Conservation (phyloP, 1,284 basidiomycete species). For the Peniophora sp. region DNA sequence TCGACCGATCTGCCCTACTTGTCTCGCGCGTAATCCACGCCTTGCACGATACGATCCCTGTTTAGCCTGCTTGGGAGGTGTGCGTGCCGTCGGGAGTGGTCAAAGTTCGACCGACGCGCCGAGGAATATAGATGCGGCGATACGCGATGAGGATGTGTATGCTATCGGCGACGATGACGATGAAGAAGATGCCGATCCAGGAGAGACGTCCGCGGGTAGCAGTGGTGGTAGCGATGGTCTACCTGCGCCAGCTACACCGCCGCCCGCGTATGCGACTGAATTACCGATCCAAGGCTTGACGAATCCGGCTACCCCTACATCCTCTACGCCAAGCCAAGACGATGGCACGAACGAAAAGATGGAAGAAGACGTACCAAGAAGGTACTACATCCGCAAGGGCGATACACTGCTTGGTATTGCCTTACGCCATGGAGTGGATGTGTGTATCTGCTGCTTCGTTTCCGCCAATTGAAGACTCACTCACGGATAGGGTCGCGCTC, state of each 20-base stretch:
- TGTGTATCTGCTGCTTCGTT: conserved; percentile 25
- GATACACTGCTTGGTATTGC: conserved; percentile 66
- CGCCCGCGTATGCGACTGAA: conserved; percentile 5
- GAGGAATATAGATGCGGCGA: conserved; percentile 43
- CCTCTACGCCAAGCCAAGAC: not conserved
- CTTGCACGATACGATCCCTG: conserved; percentile 58
- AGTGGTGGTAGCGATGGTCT: not conserved
- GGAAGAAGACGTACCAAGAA: conserved; percentile 17
- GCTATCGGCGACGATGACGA: conserved; percentile 53
- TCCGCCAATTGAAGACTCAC: not conserved
- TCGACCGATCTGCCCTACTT: conserved; percentile 50
- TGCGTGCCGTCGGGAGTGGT: conserved; percentile 32
- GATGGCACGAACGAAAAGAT: not conserved
- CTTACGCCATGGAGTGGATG: conserved; percentile 52
- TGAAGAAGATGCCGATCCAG: conserved; percentile 16
- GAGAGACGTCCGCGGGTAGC: conserved; percentile 8
- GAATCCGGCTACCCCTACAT: not conserved
- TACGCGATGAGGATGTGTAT: conserved; percentile 54
- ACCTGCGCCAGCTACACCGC: conserved; percentile 3
- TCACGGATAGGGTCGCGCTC: conserved; percentile 37
- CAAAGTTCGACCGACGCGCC: conserved; percentile 5
- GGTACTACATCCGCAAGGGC: conserved; percentile 48
- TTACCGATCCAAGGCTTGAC: not conserved
- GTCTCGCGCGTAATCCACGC: conserved; percentile 47
- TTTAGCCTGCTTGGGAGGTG: conserved; percentile 52